Evolutionary conservation across 257 asterid species (phyloP).

Genomic region (Scutellaria minor): DNA sequence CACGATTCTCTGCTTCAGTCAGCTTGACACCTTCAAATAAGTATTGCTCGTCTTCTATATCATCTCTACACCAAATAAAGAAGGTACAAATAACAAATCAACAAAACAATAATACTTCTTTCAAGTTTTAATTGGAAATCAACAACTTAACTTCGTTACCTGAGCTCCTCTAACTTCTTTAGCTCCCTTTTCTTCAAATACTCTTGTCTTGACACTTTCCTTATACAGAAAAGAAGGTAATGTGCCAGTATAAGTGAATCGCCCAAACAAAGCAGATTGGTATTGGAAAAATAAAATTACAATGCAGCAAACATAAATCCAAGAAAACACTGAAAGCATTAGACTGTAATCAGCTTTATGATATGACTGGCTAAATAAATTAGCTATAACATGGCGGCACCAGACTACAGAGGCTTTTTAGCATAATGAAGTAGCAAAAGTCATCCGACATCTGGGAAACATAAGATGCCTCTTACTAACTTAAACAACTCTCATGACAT

Average conservation of each 20-base stretch:
- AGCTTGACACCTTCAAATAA: constrained; percentile 80
- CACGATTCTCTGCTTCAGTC: constrained; percentile 71
- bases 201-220: constrained; percentile 85
- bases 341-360: constrained; percentile 7
- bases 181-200: constrained; percentile 95
- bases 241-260: constrained; percentile 27
- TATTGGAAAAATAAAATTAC: neutral
- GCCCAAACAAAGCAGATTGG: constrained; percentile 17
- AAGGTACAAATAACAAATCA: constrained; percentile 27
- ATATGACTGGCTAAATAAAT: constrained; percentile 2
- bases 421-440: neutral
- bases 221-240: constrained; percentile 38
- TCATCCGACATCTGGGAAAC: neutral
- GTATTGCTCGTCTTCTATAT: constrained; percentile 87
- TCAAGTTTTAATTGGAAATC: constrained; percentile 5
- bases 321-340: neutral
- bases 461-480: too few species aligned
- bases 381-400: constrained; percentile 4
- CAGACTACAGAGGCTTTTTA: constrained; percentile 6
- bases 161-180: constrained; percentile 83
- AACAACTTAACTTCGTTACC: constrained; percentile 47
- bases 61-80: constrained; percentile 54
- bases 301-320: constrained; percentile 6
- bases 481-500: too few species aligned
- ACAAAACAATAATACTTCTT: constrained; percentile 27